Evolutionary conservation across 1,284 basidiomycete genomes (phyloP), one percentile per base, ranked within the genome.

Genomic region (Melampsora larici-populina): DNA sequence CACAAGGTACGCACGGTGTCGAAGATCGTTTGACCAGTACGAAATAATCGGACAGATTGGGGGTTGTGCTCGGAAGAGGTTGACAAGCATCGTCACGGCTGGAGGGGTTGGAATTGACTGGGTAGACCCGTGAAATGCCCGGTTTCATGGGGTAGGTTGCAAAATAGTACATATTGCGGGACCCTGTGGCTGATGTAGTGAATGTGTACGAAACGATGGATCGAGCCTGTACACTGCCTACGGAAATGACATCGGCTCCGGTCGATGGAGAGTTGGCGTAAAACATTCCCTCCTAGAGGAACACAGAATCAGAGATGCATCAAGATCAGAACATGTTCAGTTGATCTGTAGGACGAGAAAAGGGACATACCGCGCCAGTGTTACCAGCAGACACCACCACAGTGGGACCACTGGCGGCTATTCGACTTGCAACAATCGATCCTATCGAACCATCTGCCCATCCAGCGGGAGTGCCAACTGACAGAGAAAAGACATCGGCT

Each of bases 401-500:
- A 21, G 62, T 48, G 31, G 15, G 11, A n/a, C 76, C 66, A 26
- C 48, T 71, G 62, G 69, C 29, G n/a, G 69, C 62, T 7, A 78
- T 70, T 3, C 76, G 76, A 55, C 76, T 71, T 21, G 76, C 76
- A 21, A 78, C 60, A 18, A 78, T 68, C 13, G 76, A 43, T 71
- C 60, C 76, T 40, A 78, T 43, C 15, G 76, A 78, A 21, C 76
- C 63, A 24, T 60, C 62, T 29, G 62, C 21, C 76, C 76, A 78
- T 26, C 76, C 76, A 46, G 48, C 79, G 51, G 81, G 82, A 26
- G 87, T 87, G 49, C 89, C 89, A 21, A 91, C 83, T 17, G 89
- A 90, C 75, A 91, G 84, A 5, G 88, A 89, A 79, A 91, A 84
- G 72, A 90, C 87, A 81, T 91, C 88, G 66, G 79, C 80, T 48